Evolutionary conservation across 495 filamentous ascomycete genomes (phyloP), one percentile per base, ranked within the genome.

Genomic region (Penicillium samsonianum): DNA sequence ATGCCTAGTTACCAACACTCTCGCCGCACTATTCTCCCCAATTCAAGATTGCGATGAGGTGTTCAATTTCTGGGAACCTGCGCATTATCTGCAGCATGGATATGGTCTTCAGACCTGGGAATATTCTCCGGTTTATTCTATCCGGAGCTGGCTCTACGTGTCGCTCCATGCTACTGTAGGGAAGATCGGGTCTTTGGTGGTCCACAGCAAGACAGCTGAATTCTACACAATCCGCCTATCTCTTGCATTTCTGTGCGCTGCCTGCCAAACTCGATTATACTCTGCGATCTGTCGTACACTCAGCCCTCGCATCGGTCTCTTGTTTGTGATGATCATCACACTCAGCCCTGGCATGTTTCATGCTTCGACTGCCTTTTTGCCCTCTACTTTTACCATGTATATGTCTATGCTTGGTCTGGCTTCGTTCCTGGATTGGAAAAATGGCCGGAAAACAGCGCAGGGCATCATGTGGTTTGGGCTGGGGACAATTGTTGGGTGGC

Each of bases 31-130:
- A 19, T 92, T 85, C 64, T 83, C 90, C 0, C 96, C 95, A 0
- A 97, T 99, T 63, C 93, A 96, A 65, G 95, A 99, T 72, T 99
- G 95, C 67, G 95, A 99, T 68, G 95, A 99, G 76, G 91, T 93
- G 4, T 99, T 96, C 80, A 99, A 99, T 66, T 99, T 95, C 76
- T 99, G 95, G 95, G 95, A 99, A 65, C 94, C 95, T 1, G 85
- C 91, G 0, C 95, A 99, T 73, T 99, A 97, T 70, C 82, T 99
- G 28, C 85, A 84, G 57, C 91, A 96, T 78, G 90, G 90, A 66
- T 92, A 93, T 67, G 95, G 95, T 28, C 76, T 98, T 33, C 90
- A 99, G 74, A 99, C 95, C 16, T 99, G 95, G 95, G 95, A 99
- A 70, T 99, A 98, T 73, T 96, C 93, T 0, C 95, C 95, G 2